Conservation (phyloP, 2,329 filamentous ascomycete species). For the Nothomitra cinnamomea region DNA sequence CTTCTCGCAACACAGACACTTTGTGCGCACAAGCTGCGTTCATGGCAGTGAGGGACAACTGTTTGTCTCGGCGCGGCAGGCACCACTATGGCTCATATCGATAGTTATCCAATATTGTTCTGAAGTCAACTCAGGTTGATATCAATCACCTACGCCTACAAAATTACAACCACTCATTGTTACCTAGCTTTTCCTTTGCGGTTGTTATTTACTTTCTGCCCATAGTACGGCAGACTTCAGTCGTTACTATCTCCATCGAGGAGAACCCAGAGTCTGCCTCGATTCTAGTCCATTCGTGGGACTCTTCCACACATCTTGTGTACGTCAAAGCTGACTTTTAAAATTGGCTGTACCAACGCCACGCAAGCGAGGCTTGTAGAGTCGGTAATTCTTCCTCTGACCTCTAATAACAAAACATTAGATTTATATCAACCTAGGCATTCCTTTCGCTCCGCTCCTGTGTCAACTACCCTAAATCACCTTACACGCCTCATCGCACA, state of each 20-base stretch:
- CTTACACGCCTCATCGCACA: no score
- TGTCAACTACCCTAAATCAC: background rate
- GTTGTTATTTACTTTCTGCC: background rate
- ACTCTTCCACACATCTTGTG: background rate
- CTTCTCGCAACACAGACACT: no score
- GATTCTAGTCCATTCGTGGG: background rate
- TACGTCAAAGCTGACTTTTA: background rate
- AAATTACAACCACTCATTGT: background rate
- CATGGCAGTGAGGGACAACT: no score
- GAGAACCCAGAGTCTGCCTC: background rate
- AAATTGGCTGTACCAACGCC: no score
- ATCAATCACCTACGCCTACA: background rate
- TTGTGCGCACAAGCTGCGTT: no score
- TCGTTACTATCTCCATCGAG: background rate
- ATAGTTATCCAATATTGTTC: background rate
- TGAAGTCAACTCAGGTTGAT: background rate
- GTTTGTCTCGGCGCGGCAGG: background rate
- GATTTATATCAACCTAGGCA: no score
- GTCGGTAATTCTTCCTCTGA: no score
- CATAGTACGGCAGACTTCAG: background rate
- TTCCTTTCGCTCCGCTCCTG: background rate
- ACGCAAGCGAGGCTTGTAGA: no score
- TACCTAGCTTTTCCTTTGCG: background rate
- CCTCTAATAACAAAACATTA: no score
- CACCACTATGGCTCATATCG: background rate